A percentile compares a stretch with the other conserved stretches of the same genome.
These are phyloP conservation scores for Lithospermum erythrorhizon DNA, from an alignment of 257 asterid genomes.

Conservation along the genomic window DNA sequence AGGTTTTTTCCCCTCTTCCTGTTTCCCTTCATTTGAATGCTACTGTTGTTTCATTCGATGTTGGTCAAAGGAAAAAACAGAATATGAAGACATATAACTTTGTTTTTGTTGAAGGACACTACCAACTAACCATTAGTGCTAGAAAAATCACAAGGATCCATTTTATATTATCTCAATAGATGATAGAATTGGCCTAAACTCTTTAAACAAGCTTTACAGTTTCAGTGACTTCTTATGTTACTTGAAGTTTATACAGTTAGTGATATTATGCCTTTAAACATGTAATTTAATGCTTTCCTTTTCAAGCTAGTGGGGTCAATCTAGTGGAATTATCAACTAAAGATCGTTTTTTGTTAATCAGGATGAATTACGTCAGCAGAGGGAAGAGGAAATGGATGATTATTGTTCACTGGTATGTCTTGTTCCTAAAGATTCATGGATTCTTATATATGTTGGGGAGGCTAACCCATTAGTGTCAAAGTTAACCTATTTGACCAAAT, in stretches of 20 bases:
- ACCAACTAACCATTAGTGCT: no score
- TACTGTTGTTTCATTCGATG: not conserved
- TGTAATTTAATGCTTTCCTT: not conserved
- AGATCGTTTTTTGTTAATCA: constrained; percentile 17
- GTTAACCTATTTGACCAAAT: not conserved
- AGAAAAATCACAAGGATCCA: no score
- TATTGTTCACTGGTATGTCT: constrained; percentile 86
- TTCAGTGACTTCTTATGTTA: no score
- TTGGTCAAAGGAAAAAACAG: not conserved
- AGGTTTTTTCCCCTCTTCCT: constrained; percentile 26
- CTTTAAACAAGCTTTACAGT: no score
- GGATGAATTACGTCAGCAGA: constrained; percentile 89
- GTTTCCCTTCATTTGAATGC: not conserved
- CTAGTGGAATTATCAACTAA: not conserved
- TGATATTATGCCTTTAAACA: no score
- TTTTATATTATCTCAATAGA: no score
- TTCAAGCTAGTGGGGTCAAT: not conserved
- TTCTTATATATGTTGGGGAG: not conserved
- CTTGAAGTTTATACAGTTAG: no score
- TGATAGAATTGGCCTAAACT: no score
- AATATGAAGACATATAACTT: no score
- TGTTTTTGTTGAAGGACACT: no score
- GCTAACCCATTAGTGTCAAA: not conserved
- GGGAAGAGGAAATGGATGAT: constrained; percentile 96
- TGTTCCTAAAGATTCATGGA: not conserved